phyloP scores from a whole-genome alignment of 176 grass and related monocot genomes.

The Zoysia pacifica region DNA sequence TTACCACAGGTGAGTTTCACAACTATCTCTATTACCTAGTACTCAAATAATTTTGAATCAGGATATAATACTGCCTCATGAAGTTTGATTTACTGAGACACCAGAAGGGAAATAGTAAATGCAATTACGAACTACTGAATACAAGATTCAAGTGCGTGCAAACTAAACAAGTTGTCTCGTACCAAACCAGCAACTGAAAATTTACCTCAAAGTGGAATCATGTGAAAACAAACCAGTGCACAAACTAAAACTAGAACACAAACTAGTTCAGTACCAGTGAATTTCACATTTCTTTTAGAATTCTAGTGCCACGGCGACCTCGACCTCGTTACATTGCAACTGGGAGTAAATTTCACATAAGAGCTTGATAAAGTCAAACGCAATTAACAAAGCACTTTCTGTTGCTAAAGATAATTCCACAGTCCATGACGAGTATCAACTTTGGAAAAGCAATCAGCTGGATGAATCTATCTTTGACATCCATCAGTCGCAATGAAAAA shows the following conservation, averaged over 20 bases:
- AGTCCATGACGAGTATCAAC: neutral
- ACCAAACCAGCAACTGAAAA: neutral
- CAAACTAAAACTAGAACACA: neutral
- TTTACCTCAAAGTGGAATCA: neutral
- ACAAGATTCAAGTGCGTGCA: neutral
- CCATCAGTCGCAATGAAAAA: neutral
- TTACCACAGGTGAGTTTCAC: neutral
- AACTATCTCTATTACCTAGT: neutral
- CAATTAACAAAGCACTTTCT: neutral
- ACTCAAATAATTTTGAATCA: conserved; percentile 13
- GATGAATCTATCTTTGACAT: neutral
- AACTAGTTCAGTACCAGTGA: neutral
- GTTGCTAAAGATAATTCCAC: neutral
- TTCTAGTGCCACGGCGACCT: no score
- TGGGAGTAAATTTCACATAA: neutral
- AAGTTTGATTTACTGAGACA: conserved; percentile 13
- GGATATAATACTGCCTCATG: conserved; percentile 1
- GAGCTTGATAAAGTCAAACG: neutral
- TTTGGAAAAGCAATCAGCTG: neutral
- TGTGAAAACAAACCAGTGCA: neutral
- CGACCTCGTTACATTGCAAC: no score
- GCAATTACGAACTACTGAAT: conserved; percentile 1
- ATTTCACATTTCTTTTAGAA: neutral
- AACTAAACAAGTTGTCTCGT: neutral
- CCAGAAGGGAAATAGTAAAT: conserved; percentile 15